A percentile compares a stretch with the other conserved stretches of the same genome.
phyloP scores from a whole-genome alignment of 805 yeast species.

The Kodamaea restingae region DNA sequence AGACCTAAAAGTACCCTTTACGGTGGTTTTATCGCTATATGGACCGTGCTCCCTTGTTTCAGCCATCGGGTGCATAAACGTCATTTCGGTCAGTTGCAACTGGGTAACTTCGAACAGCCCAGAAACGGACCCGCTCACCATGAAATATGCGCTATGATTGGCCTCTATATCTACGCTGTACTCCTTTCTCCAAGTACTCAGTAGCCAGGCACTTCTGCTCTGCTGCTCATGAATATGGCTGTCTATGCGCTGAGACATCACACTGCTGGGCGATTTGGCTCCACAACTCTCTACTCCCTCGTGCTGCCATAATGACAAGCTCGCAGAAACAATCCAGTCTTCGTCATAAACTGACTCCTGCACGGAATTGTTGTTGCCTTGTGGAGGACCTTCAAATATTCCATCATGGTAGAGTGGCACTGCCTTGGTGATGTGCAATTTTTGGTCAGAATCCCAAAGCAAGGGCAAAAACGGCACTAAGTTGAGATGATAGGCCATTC shows the following conservation, averaged over 20 bases:
- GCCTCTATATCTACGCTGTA: slow-evolving; percentile 2
- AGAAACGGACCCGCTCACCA: not conserved
- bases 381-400: not conserved
- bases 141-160: slow-evolving; percentile 1
- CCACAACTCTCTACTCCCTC: slow-evolving; percentile 1
- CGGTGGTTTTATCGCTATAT: slow-evolving; percentile 3
- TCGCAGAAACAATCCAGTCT: slow-evolving; percentile 4
- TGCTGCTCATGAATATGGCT: not conserved
- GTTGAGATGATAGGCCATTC: slow-evolving; percentile 24
- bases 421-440: not conserved
- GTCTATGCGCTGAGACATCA: not conserved
- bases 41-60: slow-evolving; percentile 4
- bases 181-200: not conserved
- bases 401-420: not conserved
- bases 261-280: not conserved
- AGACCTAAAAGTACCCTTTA: not conserved
- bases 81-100: slow-evolving; percentile 1
- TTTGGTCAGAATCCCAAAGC: slow-evolving; percentile 18
- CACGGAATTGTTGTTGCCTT: not conserved
- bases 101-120: slow-evolving; percentile 3
- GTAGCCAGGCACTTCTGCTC: slow-evolving; percentile 1
- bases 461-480: slow-evolving; percentile 24
- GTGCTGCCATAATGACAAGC: slow-evolving; percentile 4
- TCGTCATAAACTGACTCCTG: not conserved
- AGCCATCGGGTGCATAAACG: not conserved